Evolutionary conservation across 495 filamentous ascomycete genomes (phyloP).

Genomic region (Chaetomium fimeti): DNA sequence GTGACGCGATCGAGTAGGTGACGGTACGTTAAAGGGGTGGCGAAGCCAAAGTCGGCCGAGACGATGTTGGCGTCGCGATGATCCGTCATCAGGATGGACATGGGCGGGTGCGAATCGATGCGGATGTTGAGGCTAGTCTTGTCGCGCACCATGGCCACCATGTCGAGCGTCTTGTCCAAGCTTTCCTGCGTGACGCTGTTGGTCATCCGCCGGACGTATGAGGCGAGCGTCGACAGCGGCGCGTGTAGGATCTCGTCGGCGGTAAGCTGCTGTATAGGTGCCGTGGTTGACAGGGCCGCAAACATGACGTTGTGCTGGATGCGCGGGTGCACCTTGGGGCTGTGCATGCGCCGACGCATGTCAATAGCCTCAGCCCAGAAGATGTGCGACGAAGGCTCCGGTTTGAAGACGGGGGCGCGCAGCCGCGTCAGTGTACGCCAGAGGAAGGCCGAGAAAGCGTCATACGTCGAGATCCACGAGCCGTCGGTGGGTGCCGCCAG

Average conservation of each 20-base stretch:
- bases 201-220: background rate
- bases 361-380: background rate
- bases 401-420: background rate
- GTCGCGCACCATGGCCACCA: background rate
- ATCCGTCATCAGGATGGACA: conserved; percentile 1
- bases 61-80: background rate
- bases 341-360: background rate
- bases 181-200: background rate
- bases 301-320: conserved; percentile 2
- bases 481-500: background rate
- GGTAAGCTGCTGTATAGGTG: background rate
- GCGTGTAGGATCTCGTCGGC: background rate
- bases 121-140: conserved; percentile 1
- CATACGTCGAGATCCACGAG: background rate
- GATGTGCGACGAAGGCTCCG: background rate
- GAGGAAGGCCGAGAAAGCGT: background rate
- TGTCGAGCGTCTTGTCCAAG: background rate
- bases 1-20: background rate
- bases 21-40: background rate
- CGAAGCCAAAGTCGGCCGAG: conserved; percentile 4
- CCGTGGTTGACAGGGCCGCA: background rate
- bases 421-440: background rate
- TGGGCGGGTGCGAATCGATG: background rate
- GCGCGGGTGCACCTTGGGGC: background rate
- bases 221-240: background rate